These are phyloP conservation scores for Agaricus sinodeliciosus DNA, from an alignment of 768 basidiomycete genomes.

Conservation along the genomic window DNA sequence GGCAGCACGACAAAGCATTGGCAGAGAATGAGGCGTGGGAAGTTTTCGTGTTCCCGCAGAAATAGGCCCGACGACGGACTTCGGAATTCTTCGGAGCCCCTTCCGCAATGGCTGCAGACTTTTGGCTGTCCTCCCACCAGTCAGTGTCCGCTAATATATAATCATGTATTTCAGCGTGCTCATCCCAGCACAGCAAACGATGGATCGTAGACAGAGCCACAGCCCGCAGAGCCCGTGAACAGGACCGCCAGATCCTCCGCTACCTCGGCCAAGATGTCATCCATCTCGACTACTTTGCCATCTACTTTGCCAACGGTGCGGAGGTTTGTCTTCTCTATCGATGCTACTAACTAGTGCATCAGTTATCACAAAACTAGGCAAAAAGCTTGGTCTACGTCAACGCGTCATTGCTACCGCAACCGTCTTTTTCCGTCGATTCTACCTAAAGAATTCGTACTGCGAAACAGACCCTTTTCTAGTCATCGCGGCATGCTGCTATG, in stretches of 20 bases:
- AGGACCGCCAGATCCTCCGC: conserved; percentile 47
- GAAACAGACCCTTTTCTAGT: conserved; percentile 95
- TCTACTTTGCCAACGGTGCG: conserved; percentile 85
- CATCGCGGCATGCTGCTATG: conserved; percentile 88
- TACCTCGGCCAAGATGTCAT: conserved; percentile 72
- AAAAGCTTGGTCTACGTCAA: conserved; percentile 77
- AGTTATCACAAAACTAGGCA: conserved; percentile 87
- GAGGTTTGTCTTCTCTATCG: neutral
- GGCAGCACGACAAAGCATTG: conserved; percentile 62
- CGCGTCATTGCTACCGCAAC: conserved; percentile 91
- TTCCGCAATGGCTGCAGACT: conserved; percentile 14
- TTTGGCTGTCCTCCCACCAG: conserved; percentile 14
- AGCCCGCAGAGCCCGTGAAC: conserved; percentile 62
- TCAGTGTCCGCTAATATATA: neutral
- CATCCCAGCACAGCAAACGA: conserved; percentile 57
- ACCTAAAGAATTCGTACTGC: conserved; percentile 91
- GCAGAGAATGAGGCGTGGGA: conserved; percentile 14
- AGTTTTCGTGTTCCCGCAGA: neutral
- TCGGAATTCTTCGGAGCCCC: conserved; percentile 1
- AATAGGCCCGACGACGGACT: neutral
- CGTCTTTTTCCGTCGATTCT: conserved; percentile 95
- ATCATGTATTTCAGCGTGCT: conserved; percentile 12
- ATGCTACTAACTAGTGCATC: neutral
- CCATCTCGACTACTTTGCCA: conserved; percentile 69
- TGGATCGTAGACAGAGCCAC: conserved; percentile 86